Conservation (phyloP, 1,139 yeast genomes). For the Protomyces lactucae-debilis region DNA sequence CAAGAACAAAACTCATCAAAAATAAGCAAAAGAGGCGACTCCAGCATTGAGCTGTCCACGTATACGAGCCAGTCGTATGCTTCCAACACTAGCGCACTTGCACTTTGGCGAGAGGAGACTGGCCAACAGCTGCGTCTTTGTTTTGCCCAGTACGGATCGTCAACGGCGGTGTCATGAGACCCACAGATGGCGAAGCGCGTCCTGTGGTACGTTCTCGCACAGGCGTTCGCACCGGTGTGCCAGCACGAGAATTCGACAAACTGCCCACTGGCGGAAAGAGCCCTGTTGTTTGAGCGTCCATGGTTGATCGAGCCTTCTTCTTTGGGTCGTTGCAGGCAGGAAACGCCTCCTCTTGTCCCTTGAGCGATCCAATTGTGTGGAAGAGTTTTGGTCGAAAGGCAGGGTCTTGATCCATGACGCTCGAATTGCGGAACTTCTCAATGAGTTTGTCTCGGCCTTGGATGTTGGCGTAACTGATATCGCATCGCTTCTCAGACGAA, state of each 20-base stretch:
- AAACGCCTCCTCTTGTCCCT: constrained; percentile 43
- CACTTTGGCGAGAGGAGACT: not conserved
- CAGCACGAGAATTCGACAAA: not conserved
- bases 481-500: constrained; percentile 50
- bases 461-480: constrained; percentile 49
- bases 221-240: not conserved
- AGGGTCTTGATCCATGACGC: constrained; percentile 48
- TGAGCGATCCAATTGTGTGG: constrained; percentile 42
- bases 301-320: constrained; percentile 40
- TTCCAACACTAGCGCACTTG: not conserved
- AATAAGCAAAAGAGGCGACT: too few relatives aligned
- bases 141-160: not conserved
- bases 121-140: not conserved
- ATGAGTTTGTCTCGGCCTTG: constrained; percentile 48
- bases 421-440: constrained; percentile 48
- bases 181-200: not conserved
- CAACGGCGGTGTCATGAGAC: not conserved
- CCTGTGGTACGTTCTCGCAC: not conserved
- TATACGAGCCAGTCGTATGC: too few relatives aligned
- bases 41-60: too few relatives aligned
- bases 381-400: constrained; percentile 46
- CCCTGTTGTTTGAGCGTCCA: constrained; percentile 40
- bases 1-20: too few relatives aligned
- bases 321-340: constrained; percentile 41
- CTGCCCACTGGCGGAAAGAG: constrained; percentile 11